Evolutionary conservation across 1,284 basidiomycete species (phyloP).

Genomic region (Tilletia indica): DNA sequence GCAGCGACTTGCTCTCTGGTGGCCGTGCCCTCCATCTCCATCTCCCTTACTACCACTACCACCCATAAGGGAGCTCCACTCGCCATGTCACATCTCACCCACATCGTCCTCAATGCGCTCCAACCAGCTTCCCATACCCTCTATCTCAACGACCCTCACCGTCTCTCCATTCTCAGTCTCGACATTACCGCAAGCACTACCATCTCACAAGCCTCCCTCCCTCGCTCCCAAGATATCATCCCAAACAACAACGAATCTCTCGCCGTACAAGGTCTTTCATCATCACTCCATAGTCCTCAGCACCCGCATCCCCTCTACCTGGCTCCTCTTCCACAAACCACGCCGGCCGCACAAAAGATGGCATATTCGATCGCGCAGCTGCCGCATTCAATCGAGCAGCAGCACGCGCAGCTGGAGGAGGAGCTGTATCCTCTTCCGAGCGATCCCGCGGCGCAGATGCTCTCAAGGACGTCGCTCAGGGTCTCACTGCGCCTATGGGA

Average conservation of each 20-base stretch:
- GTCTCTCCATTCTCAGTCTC: conserved; percentile 33
- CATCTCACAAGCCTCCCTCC: conserved; percentile 20
- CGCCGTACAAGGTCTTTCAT: background rate
- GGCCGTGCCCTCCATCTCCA: no score
- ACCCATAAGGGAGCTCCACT: no score
- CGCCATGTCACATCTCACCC: conserved; percentile 12
- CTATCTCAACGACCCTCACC: conserved; percentile 30
- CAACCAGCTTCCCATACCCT: conserved; percentile 24
- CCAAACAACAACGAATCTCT: background rate
- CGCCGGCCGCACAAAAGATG: conserved; percentile 26
- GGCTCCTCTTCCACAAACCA: background rate
- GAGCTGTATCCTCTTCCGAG: conserved; percentile 22
- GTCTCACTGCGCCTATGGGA: conserved; percentile 23
- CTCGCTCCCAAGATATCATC: background rate
- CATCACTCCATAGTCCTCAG: background rate
- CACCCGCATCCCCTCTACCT: background rate
- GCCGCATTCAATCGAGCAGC: conserved; percentile 33
- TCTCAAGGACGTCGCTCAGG: conserved; percentile 27
- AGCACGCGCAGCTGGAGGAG: conserved; percentile 24
- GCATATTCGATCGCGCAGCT: conserved; percentile 27
- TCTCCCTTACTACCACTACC: no score
- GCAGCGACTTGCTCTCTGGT: no score
- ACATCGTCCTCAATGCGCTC: conserved; percentile 7
- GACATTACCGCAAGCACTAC: conserved; percentile 28
- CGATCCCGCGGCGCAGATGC: conserved; percentile 28